phyloP scores from a whole-genome alignment of 2,329 filamentous ascomycete species.

The Hyphodiscus sp. region DNA sequence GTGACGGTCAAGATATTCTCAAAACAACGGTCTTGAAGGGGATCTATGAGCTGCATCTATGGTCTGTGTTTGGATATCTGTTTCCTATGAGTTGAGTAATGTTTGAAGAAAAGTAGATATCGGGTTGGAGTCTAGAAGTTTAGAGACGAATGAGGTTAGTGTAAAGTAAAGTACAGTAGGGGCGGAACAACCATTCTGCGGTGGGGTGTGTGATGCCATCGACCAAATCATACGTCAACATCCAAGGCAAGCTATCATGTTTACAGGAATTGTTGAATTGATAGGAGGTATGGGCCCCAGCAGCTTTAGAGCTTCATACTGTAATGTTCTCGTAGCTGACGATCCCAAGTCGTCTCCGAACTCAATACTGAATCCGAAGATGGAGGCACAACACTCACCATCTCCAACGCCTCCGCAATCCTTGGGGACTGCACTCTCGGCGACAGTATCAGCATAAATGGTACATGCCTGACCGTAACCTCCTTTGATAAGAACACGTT shows the following conservation, averaged over 20 bases:
- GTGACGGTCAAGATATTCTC: background rate
- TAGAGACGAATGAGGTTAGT: background rate
- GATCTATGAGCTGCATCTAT: background rate
- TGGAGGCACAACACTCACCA: constrained; percentile 85
- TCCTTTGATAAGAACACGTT: constrained; percentile 57
- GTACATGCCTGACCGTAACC: constrained; percentile 93
- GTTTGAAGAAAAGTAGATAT: too few species aligned
- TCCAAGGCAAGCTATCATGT: constrained; percentile 53
- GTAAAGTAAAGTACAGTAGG: too few species aligned
- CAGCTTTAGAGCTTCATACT: constrained; percentile 13
- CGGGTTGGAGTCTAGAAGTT: background rate
- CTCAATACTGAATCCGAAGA: constrained; percentile 76
- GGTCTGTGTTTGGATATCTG: background rate
- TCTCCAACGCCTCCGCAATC: constrained; percentile 64
- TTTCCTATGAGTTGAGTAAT: too few species aligned
- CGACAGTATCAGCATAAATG: constrained; percentile 93
- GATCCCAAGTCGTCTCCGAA: constrained; percentile 65
- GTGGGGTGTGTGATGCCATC: background rate
- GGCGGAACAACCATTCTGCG: background rate
- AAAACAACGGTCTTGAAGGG: background rate
- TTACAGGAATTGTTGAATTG: constrained; percentile 89
- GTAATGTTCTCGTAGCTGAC: constrained; percentile 2
- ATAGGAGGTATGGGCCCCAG: constrained; percentile 66
- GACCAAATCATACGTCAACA: background rate
- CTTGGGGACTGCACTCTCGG: constrained; percentile 79